phyloP scores from a whole-genome alignment of 75 land plant genomes.

The Pseudotsuga menziesii region DNA sequence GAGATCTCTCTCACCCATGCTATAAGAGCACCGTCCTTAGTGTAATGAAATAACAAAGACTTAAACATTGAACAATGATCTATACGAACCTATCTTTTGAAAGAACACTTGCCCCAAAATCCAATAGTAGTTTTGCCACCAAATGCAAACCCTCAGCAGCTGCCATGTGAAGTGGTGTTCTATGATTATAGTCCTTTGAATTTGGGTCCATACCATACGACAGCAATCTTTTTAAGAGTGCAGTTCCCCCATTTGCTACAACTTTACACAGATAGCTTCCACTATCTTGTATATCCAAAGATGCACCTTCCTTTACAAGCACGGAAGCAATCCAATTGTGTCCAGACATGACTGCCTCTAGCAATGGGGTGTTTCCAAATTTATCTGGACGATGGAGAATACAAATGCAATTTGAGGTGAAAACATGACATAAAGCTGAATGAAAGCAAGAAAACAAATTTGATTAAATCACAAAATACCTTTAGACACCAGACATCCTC shows the following conservation, averaged over 20 bases:
- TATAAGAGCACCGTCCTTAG: background rate
- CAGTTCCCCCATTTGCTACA: constrained; percentile 27
- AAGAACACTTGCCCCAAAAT: constrained; percentile 36
- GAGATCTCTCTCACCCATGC: background rate
- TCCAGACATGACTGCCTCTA: constrained; percentile 72
- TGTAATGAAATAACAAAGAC: background rate
- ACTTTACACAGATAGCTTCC: constrained; percentile 61
- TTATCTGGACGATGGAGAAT: constrained; percentile 47
- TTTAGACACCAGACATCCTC: too few relatives aligned
- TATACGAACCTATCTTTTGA: constrained; percentile 32
- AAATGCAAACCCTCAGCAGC: constrained; percentile 35
- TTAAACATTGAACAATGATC: background rate
- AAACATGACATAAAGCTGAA: background rate
- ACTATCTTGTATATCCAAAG: constrained; percentile 39
- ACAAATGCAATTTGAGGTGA: background rate
- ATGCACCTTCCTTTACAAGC: constrained; percentile 32
- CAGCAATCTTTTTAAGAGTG: constrained; percentile 26
- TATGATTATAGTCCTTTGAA: constrained; percentile 25
- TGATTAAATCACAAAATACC: too few relatives aligned
- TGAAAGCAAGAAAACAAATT: background rate
- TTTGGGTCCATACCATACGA: constrained; percentile 38
- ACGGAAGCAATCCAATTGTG: constrained; percentile 54
- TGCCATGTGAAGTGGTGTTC: constrained; percentile 49
- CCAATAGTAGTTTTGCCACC: constrained; percentile 21
- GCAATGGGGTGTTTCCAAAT: constrained; percentile 73